A percentile compares a stretch with the other conserved stretches of the same genome.
Conservation (phyloP, 2,329 filamentous ascomycete genomes). For the Cercospora janseana region DNA sequence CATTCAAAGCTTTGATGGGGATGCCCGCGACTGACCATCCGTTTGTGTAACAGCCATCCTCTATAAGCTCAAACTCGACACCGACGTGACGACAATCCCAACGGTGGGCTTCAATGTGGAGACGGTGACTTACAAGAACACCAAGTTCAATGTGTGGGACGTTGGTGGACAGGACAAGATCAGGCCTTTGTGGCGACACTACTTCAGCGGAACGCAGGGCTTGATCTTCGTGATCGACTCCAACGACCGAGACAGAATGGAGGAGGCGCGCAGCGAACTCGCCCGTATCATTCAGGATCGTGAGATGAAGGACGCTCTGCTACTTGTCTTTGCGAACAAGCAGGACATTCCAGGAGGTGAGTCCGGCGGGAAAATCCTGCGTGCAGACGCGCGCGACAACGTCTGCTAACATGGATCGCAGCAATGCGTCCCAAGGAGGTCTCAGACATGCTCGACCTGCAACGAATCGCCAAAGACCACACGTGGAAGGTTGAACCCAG, state of each 20-base stretch:
- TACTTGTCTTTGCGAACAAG: slow-evolving; percentile 99
- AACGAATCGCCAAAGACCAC: slow-evolving; percentile 53
- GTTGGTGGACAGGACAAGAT: slow-evolving; percentile 99
- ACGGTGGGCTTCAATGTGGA: slow-evolving; percentile 99
- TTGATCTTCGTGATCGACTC: slow-evolving; percentile 99
- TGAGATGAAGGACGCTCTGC: slow-evolving; percentile 93
- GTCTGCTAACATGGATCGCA: slow-evolving; percentile 26
- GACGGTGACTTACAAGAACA: slow-evolving; percentile 99
- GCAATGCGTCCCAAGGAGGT: slow-evolving; percentile 53
- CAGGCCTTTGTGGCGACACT: slow-evolving; percentile 97
- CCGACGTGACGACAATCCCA: slow-evolving; percentile 98
- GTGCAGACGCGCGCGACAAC: no score
- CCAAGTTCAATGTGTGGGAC: slow-evolving; percentile 99
- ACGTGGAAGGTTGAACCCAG: slow-evolving; percentile 56
- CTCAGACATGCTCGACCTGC: slow-evolving; percentile 48
- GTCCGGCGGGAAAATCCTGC: slow-evolving; percentile 48
- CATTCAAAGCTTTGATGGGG: background rate
- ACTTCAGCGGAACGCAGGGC: slow-evolving; percentile 96
- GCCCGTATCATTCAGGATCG: slow-evolving; percentile 99
- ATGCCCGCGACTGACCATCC: slow-evolving; percentile 1
- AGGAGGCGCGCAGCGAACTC: slow-evolving; percentile 93
- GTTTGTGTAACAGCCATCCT: slow-evolving; percentile 64
- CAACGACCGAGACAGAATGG: slow-evolving; percentile 97
- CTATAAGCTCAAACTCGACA: slow-evolving; percentile 99
- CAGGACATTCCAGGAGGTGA: slow-evolving; percentile 87